Evolutionary conservation across 2,329 filamentous ascomycete species (phyloP), one percentile per base, ranked within the genome.

Genomic region (Thelonectria olida): DNA sequence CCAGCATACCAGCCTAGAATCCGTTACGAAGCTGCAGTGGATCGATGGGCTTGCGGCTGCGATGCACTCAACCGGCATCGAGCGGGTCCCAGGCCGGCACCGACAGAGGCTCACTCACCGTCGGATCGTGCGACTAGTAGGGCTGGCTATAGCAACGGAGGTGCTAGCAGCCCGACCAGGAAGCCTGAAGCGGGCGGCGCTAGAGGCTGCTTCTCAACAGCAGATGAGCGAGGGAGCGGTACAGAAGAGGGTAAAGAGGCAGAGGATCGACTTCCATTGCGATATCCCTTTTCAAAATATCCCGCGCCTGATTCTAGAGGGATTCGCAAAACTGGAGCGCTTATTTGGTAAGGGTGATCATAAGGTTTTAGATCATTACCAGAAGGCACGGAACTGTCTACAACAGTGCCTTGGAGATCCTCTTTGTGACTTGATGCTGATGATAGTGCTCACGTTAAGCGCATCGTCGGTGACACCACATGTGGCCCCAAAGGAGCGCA

Each of bases 131-230:
- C 49, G 27, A 27, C 17, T 52, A 20, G 36, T 52, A 27, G 12
- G 27, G 22, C 49, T 41, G 20, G 34, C 36, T n/a, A n/a, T n/a
- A n/a, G n/a, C n/a, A n/a, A n/a, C 34, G 31, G 49, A 41, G 34
- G 49, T 52, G 20, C 34, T 52, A 10, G 19, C 20, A 7, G 49
- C 49, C 12, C 50, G 36, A 17, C 50, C 36, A 4, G 27, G 27
- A 17, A 53, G 50, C 7, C 50, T 42, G 25, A 53, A 53, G 36
- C 36, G 36, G 27, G 19, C 19, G 20, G 50, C 23, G 42, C 19
- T 41, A 42, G 50, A 53, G 50, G 50, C 36, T 15, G 36, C n/a
- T n/a, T n/a, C n/a, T n/a, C n/a, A 42, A 28, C n/a, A n/a, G 36
- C 36, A 20, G 36, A 22, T 15, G 36, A 42, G 22, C 25, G 22